phyloP scores from a whole-genome alignment of 2,329 filamentous ascomycete species.

The Phialophora macrospora region DNA sequence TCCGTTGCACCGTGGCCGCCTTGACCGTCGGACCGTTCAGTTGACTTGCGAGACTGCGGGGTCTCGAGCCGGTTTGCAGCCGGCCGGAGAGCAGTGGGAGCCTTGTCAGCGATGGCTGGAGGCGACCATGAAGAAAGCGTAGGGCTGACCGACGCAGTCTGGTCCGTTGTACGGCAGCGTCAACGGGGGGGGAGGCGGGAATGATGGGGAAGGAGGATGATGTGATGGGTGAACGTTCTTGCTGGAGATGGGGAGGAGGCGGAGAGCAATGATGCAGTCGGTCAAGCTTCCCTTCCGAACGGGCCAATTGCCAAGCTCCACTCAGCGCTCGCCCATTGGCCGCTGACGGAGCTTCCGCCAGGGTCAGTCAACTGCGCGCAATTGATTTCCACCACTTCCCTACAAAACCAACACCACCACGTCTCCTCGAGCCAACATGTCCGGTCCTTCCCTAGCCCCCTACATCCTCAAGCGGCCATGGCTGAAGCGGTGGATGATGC shows the following conservation, averaged over 20 bases:
- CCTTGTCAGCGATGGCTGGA: slow-evolving; percentile 33
- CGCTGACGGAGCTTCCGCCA: background rate
- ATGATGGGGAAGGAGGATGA: slow-evolving; percentile 11
- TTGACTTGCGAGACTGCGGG: slow-evolving; percentile 35
- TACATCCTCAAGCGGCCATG: slow-evolving; percentile 84
- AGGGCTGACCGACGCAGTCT: background rate
- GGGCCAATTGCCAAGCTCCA: slow-evolving; percentile 17
- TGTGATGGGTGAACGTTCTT: slow-evolving; percentile 17
- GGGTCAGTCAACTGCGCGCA: slow-evolving; percentile 13
- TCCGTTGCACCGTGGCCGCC: slow-evolving; percentile 29
- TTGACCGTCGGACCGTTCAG: slow-evolving; percentile 10
- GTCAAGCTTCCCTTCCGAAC: slow-evolving; percentile 24
- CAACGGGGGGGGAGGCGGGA: background rate
- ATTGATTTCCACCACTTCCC: slow-evolving; percentile 9
- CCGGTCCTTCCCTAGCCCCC: slow-evolving; percentile 72
- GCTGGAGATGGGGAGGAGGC: slow-evolving; percentile 23
- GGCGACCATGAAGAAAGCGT: slow-evolving; percentile 24
- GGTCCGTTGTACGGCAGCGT: background rate
- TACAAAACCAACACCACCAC: background rate
- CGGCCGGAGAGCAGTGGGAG: slow-evolving; percentile 23
- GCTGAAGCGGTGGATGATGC: slow-evolving; percentile 78
- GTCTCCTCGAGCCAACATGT: slow-evolving; percentile 60
- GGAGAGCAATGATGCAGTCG: slow-evolving; percentile 22
- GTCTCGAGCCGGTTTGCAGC: slow-evolving; percentile 35
- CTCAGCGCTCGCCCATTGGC: background rate